Conservation (phyloP, 2,329 filamentous ascomycete genomes). For the Fusarium humuli region DNA sequence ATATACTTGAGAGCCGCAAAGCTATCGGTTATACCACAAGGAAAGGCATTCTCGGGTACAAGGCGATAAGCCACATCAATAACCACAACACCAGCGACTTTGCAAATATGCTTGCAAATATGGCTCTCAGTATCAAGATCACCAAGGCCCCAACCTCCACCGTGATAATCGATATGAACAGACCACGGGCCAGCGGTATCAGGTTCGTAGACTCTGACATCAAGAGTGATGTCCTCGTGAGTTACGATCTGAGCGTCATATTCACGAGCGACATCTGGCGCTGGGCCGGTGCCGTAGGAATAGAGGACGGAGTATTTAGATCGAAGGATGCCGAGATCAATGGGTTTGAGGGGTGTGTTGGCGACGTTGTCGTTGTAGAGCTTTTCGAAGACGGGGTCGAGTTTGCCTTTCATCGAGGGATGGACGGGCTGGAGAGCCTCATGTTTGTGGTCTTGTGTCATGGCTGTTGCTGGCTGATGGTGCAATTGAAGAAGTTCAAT, state of each 20-base stretch:
- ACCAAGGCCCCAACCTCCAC: slow-evolving; percentile 63
- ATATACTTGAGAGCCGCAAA: slow-evolving; percentile 14
- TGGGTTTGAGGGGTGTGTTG: slow-evolving; percentile 54
- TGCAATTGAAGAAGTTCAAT: background rate
- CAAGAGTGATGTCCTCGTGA: background rate
- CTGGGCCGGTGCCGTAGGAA: slow-evolving; percentile 57
- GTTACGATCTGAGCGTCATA: slow-evolving; percentile 50
- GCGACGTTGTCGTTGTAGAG: slow-evolving; percentile 61
- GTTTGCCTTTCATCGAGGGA: slow-evolving; percentile 57
- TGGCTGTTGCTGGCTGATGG: background rate
- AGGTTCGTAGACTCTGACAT: slow-evolving; percentile 7
- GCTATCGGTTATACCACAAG: slow-evolving; percentile 11
- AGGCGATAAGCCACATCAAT: slow-evolving; percentile 52
- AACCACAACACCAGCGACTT: slow-evolving; percentile 57
- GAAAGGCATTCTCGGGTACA: slow-evolving; percentile 7
- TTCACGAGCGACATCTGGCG: slow-evolving; percentile 54
- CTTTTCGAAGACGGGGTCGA: slow-evolving; percentile 60
- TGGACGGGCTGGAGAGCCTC: slow-evolving; percentile 62
- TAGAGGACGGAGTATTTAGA: slow-evolving; percentile 58
- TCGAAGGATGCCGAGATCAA: slow-evolving; percentile 54
- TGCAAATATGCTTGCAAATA: slow-evolving; percentile 61
- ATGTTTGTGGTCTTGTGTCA: slow-evolving; percentile 45
- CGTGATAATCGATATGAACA: slow-evolving; percentile 62
- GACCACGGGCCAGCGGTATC: slow-evolving; percentile 56
- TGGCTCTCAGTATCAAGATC: slow-evolving; percentile 62